These are phyloP conservation scores for Suillus subalutaceus DNA, from an alignment of 768 basidiomycete genomes.

Conservation along the genomic window DNA sequence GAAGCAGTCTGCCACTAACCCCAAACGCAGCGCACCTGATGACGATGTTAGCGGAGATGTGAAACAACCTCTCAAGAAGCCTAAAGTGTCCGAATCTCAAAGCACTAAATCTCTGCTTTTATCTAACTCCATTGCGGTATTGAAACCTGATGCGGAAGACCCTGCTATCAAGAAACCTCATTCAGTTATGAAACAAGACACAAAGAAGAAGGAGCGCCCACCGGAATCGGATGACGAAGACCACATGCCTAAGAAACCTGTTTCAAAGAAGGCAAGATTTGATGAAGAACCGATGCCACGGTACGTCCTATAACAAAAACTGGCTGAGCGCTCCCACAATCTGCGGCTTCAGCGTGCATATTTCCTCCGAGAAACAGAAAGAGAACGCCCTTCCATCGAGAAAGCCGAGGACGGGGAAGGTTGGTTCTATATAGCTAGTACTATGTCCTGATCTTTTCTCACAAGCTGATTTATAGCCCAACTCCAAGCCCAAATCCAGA, in stretches of 20 bases:
- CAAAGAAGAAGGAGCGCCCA: constrained; percentile 13
- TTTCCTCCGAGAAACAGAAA: constrained; percentile 36
- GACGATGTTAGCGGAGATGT: constrained; percentile 4
- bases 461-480: constrained; percentile 6
- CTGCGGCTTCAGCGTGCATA: neutral
- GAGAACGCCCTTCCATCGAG: constrained; percentile 30
- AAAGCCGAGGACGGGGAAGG: constrained; percentile 10
- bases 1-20: neutral
- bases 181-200: constrained; percentile 5
- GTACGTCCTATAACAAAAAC: neutral
- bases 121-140: neutral
- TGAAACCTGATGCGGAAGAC: neutral
- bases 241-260: constrained; percentile 26
- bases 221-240: constrained; percentile 20
- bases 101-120: constrained; percentile 1
- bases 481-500: constrained; percentile 23
- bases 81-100: constrained; percentile 5
- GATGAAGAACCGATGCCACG: neutral
- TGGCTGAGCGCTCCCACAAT: neutral
- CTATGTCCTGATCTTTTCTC: neutral
- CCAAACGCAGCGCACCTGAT: neutral
- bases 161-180: constrained; percentile 7
- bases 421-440: neutral
- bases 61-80: constrained; percentile 20
- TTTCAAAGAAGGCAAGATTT: constrained; percentile 7